Evolutionary conservation across 192 early-diverging fungal species (phyloP).

Genomic region (Chytriomyces hyalinus): DNA sequence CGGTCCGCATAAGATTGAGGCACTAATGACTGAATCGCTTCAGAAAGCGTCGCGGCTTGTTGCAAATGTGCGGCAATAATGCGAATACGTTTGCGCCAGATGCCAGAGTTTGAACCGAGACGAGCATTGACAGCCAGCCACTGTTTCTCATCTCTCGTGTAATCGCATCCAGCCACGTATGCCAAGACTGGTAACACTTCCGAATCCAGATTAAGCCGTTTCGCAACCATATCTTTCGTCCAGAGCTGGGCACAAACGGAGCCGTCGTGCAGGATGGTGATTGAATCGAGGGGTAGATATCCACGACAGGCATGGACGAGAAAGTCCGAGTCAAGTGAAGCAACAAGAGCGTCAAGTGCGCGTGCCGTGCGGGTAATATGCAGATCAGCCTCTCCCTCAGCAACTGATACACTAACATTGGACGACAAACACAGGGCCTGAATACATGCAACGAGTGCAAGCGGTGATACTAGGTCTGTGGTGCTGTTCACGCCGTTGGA

Average conservation of each 20-base stretch:
- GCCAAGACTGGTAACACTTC: constrained; percentile 20
- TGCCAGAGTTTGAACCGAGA: neutral
- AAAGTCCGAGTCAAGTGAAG: constrained; percentile 33
- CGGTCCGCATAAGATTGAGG: neutral
- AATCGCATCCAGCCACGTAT: constrained; percentile 29
- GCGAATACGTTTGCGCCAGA: neutral
- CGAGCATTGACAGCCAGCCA: constrained; percentile 9
- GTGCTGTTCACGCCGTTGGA: neutral
- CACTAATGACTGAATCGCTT: constrained; percentile 8
- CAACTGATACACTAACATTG: neutral
- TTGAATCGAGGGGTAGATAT: constrained; percentile 27
- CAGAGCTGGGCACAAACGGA: constrained; percentile 16
- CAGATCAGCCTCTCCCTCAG: constrained; percentile 32
- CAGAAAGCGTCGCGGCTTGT: neutral
- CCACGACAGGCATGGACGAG: constrained; percentile 23
- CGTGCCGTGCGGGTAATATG: constrained; percentile 8
- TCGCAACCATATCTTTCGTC: constrained; percentile 7
- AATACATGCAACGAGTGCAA: constrained; percentile 25
- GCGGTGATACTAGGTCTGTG: neutral
- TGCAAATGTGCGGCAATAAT: constrained; percentile 1
- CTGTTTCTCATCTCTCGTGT: neutral
- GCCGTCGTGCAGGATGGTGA: neutral
- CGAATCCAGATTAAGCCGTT: neutral
- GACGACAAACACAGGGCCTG: constrained; percentile 1
- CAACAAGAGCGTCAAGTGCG: constrained; percentile 3